phyloP scores from a whole-genome alignment of 768 basidiomycete genomes.

The Galerina sulciceps region DNA sequence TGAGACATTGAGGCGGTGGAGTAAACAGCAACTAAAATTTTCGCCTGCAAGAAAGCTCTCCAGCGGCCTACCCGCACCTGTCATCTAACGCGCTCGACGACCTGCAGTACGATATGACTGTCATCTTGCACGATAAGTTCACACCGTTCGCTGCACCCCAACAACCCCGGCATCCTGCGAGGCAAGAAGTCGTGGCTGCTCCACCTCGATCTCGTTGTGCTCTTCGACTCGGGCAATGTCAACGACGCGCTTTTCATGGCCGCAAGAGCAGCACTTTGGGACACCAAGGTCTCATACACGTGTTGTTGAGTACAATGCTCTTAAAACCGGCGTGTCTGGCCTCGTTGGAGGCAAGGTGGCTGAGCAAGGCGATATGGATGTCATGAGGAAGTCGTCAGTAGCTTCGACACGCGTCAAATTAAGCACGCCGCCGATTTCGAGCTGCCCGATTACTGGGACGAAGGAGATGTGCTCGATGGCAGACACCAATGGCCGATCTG shows the following conservation, averaged over 20 bases:
- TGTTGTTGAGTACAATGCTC: conserved; percentile 69
- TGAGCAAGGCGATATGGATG: conserved; percentile 53
- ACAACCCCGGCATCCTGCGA: conserved; percentile 63
- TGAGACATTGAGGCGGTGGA: not conserved
- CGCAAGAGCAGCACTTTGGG: conserved; percentile 78
- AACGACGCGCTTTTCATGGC: conserved; percentile 83
- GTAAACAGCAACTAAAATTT: not conserved
- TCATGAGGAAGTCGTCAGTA: conserved; percentile 51
- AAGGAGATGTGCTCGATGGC: conserved; percentile 70
- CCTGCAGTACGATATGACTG: conserved; percentile 73
- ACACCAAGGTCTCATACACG: conserved; percentile 80
- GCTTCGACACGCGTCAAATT: conserved; percentile 60
- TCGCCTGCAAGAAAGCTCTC: conserved; percentile 61
- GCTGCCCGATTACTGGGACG: conserved; percentile 86
- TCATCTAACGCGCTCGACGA: conserved; percentile 71
- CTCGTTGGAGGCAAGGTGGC: conserved; percentile 7
- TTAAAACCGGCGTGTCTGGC: conserved; percentile 23
- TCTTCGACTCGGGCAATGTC: conserved; percentile 76
- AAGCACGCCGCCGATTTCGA: conserved; percentile 78
- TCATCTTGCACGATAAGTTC: conserved; percentile 64
- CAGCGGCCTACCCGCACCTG: conserved; percentile 77
- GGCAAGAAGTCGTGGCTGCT: conserved; percentile 76
- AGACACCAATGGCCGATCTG: conserved; percentile 76
- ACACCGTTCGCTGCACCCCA: conserved; percentile 69
- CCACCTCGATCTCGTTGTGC: conserved; percentile 73